Base-by-base conservation (phyloP, 2,329 filamentous ascomycete species). In the Ascochyta fabae region DNA sequence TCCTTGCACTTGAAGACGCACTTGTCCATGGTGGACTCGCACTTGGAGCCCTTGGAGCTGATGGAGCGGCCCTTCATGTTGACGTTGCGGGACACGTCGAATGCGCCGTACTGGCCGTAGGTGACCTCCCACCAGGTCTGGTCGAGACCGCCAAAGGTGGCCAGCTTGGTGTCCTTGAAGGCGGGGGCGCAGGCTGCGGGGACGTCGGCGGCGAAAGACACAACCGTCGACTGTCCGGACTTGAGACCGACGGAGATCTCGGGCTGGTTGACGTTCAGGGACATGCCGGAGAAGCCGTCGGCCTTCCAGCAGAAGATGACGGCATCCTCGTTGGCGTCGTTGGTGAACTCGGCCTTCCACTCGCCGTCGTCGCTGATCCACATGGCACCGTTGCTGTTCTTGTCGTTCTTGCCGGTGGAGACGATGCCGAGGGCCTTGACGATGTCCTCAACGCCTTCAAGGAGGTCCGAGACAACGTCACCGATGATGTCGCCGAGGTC, bases 81-180 rank as follows among this genome's bases (percentile, higher is more conserved):
- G 67, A 79, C 72, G 58, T 79, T 72, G 33, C 78, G 74, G 35
- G 76, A 78, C 48, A 81, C 70, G 60, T 81, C 75, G 53, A 79
- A 75, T 35, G 73, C 75, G 58, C 77, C 78, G 41, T 23, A 38
- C 9, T 53, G n/a, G 40, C 74, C 75, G 34, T 75, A 77, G 52
- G 72, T 79, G 51, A 74, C 77, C 70, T 81, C 79, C 48, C 72
- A 76, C 76, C 79, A 80, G 29, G 79, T 79, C 60, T 81, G 75
- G 60, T 66, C 61, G 44, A 79, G 62, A 64, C 78, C 77, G 34
- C 78, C 79, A 52, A 66, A 66, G 29, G 65, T 53, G 52, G 68
- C 67, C 29, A 74, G 72, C 51, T 56, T 53, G 34, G 73, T 76
- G 56, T 74, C 65, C 15, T 61, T 38, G 67, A 72, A 76, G 26